phyloP scores from a whole-genome alignment of 192 early-diverging fungal genomes.

The Chytriomyces sp. region DNA sequence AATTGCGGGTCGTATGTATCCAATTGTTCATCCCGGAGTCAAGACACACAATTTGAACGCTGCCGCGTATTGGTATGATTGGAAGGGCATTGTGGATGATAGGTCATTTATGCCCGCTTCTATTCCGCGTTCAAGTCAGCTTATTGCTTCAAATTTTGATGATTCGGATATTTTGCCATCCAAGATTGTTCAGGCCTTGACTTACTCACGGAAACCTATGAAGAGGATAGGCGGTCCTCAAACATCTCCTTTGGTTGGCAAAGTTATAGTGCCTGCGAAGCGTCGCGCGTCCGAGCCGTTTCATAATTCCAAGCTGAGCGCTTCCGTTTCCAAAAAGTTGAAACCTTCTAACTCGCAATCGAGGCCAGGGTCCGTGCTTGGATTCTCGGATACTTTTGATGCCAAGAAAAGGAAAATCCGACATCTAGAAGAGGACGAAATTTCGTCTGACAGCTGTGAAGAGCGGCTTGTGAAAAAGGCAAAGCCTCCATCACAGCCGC shows the following conservation, averaged over 20 bases:
- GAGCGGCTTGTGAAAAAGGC: too few relatives aligned
- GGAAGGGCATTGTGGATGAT: conserved; percentile 1
- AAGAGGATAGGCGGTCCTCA: background rate
- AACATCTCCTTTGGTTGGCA: background rate
- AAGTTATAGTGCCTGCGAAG: too few relatives aligned
- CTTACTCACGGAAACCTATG: background rate
- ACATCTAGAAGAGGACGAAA: too few relatives aligned
- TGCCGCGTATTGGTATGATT: conserved; percentile 25
- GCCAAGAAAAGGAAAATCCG: background rate
- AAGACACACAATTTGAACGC: background rate
- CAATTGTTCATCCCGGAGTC: conserved; percentile 16
- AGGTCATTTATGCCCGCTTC: background rate
- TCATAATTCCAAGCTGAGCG: background rate
- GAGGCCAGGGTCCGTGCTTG: background rate
- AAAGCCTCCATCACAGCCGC: too few relatives aligned
- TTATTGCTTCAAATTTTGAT: background rate
- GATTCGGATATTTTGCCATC: conserved; percentile 12
- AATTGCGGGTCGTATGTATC: conserved; percentile 34
- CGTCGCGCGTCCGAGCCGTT: background rate
- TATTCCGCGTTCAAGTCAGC: background rate
- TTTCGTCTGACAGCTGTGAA: too few relatives aligned
- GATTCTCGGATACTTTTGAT: background rate
- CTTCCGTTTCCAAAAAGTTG: background rate
- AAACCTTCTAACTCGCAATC: background rate
- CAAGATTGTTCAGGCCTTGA: background rate